Evolutionary conservation across 768 basidiomycete genomes (phyloP), one percentile per base, ranked within the genome.

Genomic region (Dictyophora rubrovolvata): DNA sequence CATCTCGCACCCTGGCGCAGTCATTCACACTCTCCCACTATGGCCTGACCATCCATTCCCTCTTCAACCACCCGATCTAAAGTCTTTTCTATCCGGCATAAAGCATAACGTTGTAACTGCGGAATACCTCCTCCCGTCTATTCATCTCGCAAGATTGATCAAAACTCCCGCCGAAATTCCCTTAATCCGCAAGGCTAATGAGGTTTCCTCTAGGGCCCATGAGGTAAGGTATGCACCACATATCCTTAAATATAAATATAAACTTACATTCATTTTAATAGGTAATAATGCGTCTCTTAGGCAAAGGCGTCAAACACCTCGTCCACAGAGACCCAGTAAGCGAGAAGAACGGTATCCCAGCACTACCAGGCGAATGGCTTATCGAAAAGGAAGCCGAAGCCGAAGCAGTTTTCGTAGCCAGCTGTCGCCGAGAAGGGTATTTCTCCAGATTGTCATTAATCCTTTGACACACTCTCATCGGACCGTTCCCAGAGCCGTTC

Each of bases 341-440:
- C 42, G 49, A 36, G 34, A 69, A 71, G 63, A 72, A 71, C 36
- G 79, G 69, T 16, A 70, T 72, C 12, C 84, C 83, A 0, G 71
- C 80, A 5, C 73, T 90, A 2, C 89, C 88, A 1, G 77, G 79
- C 2, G 87, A 93, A 65, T 96, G 94, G 88, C 74, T 91, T 49
- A 89, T 97, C 16, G 83, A 89, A 73, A 89, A 87, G 64, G 95
- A 98, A 71, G 86, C 84, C 0, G 94, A 96, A 69, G 95, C 93
- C 0, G 94, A 95, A 68, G 95, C 93, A 0, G 78, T 94, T 8
- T 98, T 97, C 63, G 88, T 92, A 0, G 91, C 93, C 1, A 86
- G 86, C 1, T 96, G 93, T 72, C 76, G 92, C 54, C 76, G 91
- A 59, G 86, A 91, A 72, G 93, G 91, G 91, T 93, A 55, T 63